Evolutionary conservation across 2,329 filamentous ascomycete species (phyloP).

Genomic region (Pyricularia pennisetigena): DNA sequence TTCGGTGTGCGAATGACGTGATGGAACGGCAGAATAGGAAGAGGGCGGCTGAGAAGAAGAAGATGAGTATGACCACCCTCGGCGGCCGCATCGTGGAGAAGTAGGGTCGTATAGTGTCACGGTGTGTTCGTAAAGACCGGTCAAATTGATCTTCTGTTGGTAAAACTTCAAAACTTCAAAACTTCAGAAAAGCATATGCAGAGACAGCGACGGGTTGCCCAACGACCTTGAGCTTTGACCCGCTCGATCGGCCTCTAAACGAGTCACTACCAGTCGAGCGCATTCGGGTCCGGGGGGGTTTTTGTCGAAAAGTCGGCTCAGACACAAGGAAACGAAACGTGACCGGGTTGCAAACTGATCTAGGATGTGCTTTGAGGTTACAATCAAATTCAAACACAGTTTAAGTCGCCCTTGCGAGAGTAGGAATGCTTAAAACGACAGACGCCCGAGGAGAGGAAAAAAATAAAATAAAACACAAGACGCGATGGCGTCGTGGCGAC

Average conservation of each 20-base stretch:
- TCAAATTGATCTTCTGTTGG: not conserved
- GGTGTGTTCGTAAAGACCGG: not conserved
- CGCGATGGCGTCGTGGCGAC: not conserved
- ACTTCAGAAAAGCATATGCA: not conserved
- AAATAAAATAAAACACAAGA: not conserved
- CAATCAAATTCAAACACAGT: not conserved
- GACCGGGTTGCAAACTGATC: not conserved
- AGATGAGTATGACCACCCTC: slow-evolving; percentile 40
- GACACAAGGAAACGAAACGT: not conserved
- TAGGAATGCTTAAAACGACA: not conserved
- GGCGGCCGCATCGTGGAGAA: slow-evolving; percentile 23
- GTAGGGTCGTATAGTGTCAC: not conserved
- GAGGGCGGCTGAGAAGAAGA: slow-evolving; percentile 42
- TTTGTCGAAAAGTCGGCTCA: not conserved
- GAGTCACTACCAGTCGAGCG: not conserved
- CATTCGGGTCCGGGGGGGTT: not conserved
- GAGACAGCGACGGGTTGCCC: not conserved
- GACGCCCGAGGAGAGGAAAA: not conserved
- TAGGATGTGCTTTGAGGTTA: not conserved
- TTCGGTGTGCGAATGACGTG: slow-evolving; percentile 22
- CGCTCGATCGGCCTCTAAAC: not conserved
- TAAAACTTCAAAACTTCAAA: not conserved
- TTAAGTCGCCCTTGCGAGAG: not conserved
- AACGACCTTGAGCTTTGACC: not conserved
- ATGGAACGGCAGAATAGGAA: slow-evolving; percentile 46